Evolutionary conservation across 352 stramenopile genomes (phyloP).

Genomic region (Phytophthora sansomeana): DNA sequence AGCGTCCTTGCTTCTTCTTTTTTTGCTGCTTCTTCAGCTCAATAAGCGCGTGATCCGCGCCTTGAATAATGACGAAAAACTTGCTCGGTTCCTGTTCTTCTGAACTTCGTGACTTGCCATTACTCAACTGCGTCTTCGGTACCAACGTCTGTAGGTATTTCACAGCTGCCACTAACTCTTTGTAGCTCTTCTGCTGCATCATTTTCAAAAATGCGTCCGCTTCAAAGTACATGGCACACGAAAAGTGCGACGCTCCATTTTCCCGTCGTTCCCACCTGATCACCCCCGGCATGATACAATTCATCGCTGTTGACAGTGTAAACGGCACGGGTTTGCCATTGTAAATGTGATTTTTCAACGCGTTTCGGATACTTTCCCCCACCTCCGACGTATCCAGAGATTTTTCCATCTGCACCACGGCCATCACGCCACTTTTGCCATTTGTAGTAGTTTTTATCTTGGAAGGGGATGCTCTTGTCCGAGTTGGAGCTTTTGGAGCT

Average conservation of each 20-base stretch:
- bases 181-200: slow-evolving; percentile 47
- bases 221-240: slow-evolving; percentile 52
- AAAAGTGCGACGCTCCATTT: slow-evolving; percentile 17
- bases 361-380: slow-evolving; percentile 45
- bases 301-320: slow-evolving; percentile 41
- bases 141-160: slow-evolving; percentile 40
- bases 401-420: slow-evolving; percentile 55
- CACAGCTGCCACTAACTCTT: slow-evolving; percentile 40
- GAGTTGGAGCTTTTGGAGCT: background rate
- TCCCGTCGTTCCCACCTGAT: slow-evolving; percentile 50
- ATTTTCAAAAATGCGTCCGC: slow-evolving; percentile 51
- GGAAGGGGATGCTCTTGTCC: background rate
- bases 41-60: slow-evolving; percentile 66
- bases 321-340: slow-evolving; percentile 61
- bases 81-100: slow-evolving; percentile 34
- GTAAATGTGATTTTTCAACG: slow-evolving; percentile 58
- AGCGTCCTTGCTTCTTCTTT: slow-evolving; percentile 50
- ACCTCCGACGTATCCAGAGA: slow-evolving; percentile 46
- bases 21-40: slow-evolving; percentile 50
- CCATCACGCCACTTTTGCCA: slow-evolving; percentile 12
- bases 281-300: slow-evolving; percentile 37
- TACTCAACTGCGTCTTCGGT: slow-evolving; percentile 2
- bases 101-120: background rate
- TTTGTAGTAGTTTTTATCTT: slow-evolving; percentile 3
- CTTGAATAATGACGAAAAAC: slow-evolving; percentile 66